Evolutionary conservation across 805 yeast genomes (phyloP), one percentile per base, ranked within the genome.

Genomic region (Metschnikowia santaceciliae): DNA sequence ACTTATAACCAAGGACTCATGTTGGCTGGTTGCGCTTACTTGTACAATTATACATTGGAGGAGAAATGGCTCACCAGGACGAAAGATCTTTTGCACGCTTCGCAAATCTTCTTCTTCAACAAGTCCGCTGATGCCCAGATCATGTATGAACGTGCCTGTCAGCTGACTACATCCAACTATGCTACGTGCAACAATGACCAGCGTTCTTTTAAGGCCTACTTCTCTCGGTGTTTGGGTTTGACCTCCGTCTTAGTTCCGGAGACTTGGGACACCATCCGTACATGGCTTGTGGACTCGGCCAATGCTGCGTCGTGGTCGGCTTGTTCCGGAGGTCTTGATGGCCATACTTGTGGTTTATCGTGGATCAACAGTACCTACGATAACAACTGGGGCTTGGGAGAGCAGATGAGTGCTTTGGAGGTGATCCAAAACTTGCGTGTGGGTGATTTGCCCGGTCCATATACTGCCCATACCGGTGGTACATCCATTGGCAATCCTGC

Each of bases 131-230:
- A 78, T 42, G 56, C 59, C 6, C 59, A 70, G 35, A 71, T 88
- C 45, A 77, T 89, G 81, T 87, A 77, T 62, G 98, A 91, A 66
- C 84, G 86, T 6, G 90, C 96, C 1, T 91, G 97, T 68, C 95
- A 88, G 73, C 74, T 76, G 15, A 57, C 71, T 1, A 67, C 66
- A 23, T 40, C 48, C 33, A 42, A 17, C 42, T 30, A 17, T 32
- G 35, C 14, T 44, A 73, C 76, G 37, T 91, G 98, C 74, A 81
- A 88, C 68, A 84, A 81, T 49, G 97, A 91, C 74, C 96, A 91
- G 74, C 77, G 96, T 53, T 82, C 94, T n/a, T 91, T 92, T 78
- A 89, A 88, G 72, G 96, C 96, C 1, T 87, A 85, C 59, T 78
- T 88, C 59, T 65, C 90, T 1, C 75, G 96, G 50, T 84, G 84